These are phyloP conservation scores for Ceratocystis ficicola DNA, from an alignment of 2,329 filamentous ascomycete species.

Conservation along the genomic window DNA sequence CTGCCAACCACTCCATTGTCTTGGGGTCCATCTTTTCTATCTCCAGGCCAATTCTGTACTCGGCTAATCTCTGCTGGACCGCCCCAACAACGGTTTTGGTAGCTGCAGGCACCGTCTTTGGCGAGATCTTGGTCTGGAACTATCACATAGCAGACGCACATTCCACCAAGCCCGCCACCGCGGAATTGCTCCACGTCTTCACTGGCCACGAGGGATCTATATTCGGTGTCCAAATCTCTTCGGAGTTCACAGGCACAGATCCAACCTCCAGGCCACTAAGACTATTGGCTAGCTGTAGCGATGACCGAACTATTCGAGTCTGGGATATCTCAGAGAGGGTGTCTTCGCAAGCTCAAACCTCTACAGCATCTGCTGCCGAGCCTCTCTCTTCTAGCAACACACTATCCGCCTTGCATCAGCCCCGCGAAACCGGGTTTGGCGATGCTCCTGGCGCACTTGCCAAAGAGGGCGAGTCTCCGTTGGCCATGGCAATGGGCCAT, in stretches of 20 bases:
- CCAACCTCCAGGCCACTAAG: conserved; percentile 35
- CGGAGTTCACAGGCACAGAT: conserved; percentile 31
- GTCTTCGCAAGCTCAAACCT: neutral
- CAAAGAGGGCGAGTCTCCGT: conserved; percentile 28
- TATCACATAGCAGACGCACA: conserved; percentile 35
- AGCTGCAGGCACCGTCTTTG: conserved; percentile 84
- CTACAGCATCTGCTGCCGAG: neutral
- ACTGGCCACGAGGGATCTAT: conserved; percentile 80
- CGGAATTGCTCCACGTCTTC: conserved; percentile 42
- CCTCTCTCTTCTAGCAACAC: conserved; percentile 26
- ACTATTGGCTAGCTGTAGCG: conserved; percentile 83
- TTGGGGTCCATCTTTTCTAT: conserved; percentile 46
- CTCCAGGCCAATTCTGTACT: conserved; percentile 77
- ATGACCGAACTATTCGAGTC: conserved; percentile 77
- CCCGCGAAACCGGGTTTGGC: conserved; percentile 53
- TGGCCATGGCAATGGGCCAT: conserved; percentile 75
- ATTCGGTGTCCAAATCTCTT: conserved; percentile 75
- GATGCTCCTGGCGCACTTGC: conserved; percentile 17
- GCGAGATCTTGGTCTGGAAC: conserved; percentile 85
- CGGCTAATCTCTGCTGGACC: conserved; percentile 59
- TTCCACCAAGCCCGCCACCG: conserved; percentile 22
- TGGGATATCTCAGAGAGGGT: conserved; percentile 62
- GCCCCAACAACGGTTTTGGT: conserved; percentile 52
- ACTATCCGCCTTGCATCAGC: conserved; percentile 29
- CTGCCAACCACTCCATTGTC: conserved; percentile 27